phyloP scores from a whole-genome alignment of 2,329 filamentous ascomycete genomes.

The Pyrenochaeta sp. region DNA sequence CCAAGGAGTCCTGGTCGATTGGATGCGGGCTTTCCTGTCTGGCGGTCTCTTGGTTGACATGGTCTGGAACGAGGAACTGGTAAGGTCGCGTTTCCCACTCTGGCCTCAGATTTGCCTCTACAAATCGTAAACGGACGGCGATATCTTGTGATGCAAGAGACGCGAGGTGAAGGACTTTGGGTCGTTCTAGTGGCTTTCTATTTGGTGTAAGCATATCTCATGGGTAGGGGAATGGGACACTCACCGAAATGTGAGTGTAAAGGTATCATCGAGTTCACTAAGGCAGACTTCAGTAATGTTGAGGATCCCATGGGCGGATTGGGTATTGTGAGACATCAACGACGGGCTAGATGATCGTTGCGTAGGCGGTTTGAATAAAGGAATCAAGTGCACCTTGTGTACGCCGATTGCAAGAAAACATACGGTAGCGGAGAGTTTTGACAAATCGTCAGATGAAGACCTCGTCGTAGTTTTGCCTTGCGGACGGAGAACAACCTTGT shows the following conservation, averaged over 20 bases:
- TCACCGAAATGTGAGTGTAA: slow-evolving; percentile 70
- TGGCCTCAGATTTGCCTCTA: slow-evolving; percentile 70
- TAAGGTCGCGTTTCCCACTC: slow-evolving; percentile 72
- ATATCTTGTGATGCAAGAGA: slow-evolving; percentile 72
- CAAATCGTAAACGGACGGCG: slow-evolving; percentile 67
- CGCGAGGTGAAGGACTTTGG: slow-evolving; percentile 67
- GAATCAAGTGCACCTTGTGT: slow-evolving; percentile 74
- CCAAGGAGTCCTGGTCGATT: slow-evolving; percentile 69
- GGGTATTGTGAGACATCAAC: slow-evolving; percentile 58
- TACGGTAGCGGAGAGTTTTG: slow-evolving; percentile 69
- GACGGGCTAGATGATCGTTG: slow-evolving; percentile 64
- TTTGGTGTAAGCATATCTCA: slow-evolving; percentile 10
- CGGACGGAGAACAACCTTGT: slow-evolving; percentile 72
- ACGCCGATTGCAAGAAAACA: slow-evolving; percentile 75
- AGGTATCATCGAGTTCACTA: slow-evolving; percentile 69
- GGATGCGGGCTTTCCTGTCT: slow-evolving; percentile 56
- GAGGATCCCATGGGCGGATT: slow-evolving; percentile 69
- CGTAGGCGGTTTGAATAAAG: slow-evolving; percentile 65
- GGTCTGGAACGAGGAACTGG: slow-evolving; percentile 66
- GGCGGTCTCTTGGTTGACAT: slow-evolving; percentile 47
- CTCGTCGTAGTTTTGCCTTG: slow-evolving; percentile 63
- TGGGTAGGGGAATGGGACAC: slow-evolving; percentile 2
- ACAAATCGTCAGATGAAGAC: slow-evolving; percentile 71
- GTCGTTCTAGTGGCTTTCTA: slow-evolving; percentile 63
- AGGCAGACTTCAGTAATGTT: slow-evolving; percentile 68